A percentile compares a stretch with the other conserved stretches of the same genome.
These are phyloP conservation scores for Pleurotus giganteus DNA, from an alignment of 768 basidiomycete genomes.

Conservation along the genomic window DNA sequence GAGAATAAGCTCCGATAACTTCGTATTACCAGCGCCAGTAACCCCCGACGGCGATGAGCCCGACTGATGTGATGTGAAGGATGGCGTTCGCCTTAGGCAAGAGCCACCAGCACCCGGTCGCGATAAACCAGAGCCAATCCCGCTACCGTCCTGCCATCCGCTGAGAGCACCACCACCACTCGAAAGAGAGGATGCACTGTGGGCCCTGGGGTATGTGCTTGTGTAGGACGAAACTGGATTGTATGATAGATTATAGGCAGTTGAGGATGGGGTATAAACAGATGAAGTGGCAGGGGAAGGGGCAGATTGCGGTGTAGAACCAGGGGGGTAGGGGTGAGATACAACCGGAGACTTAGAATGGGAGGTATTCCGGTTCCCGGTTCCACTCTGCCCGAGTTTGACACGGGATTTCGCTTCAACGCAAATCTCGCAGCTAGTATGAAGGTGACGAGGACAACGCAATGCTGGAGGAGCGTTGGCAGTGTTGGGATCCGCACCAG, in stretches of 20 bases:
- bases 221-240: conserved; percentile 6
- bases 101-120: conserved; percentile 55
- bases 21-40: conserved; percentile 58
- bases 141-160: conserved; percentile 75
- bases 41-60: conserved; percentile 8
- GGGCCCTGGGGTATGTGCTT: conserved; percentile 1
- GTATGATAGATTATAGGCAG: conserved; percentile 5
- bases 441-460: conserved; percentile 72
- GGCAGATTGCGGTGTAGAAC: neutral
- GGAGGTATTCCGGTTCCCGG: conserved; percentile 33
- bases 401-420: conserved; percentile 49
- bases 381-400: conserved; percentile 14
- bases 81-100: conserved; percentile 49
- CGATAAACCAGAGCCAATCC: conserved; percentile 69
- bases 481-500: conserved; percentile 59
- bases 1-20: conserved; percentile 62
- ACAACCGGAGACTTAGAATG: conserved; percentile 26
- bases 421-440: conserved; percentile 74
- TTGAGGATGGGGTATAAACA: neutral
- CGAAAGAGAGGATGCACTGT: neutral
- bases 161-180: conserved; percentile 53
- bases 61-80: neutral
- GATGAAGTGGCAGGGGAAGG: neutral
- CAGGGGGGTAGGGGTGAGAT: neutral
- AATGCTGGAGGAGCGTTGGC: conserved; percentile 61